phyloP scores from a whole-genome alignment of 768 basidiomycete species.

The Hericium rajendrae region DNA sequence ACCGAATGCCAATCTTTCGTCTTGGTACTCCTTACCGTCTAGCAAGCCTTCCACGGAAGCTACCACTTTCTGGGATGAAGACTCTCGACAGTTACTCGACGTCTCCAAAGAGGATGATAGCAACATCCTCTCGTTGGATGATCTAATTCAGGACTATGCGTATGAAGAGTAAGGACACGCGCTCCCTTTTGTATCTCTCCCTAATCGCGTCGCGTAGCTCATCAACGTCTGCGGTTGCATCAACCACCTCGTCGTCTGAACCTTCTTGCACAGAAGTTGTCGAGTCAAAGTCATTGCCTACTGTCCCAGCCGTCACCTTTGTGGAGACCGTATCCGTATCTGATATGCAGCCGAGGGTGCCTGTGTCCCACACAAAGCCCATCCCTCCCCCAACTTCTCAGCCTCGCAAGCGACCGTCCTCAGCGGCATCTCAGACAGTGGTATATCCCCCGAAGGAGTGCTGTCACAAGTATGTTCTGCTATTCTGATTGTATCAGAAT shows the following conservation, averaged over 20 bases:
- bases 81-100: conserved; percentile 27
- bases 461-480: conserved; percentile 56
- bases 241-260: conserved; percentile 4
- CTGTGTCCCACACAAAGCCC: conserved; percentile 46
- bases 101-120: conserved; percentile 40
- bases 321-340: too few species aligned
- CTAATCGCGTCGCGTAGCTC: conserved; percentile 10
- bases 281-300: too few species aligned
- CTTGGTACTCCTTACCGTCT: conserved; percentile 49
- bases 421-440: conserved; percentile 45
- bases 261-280: background rate
- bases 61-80: conserved; percentile 32
- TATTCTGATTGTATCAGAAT: conserved; percentile 1
- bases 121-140: conserved; percentile 57
- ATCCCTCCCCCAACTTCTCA: conserved; percentile 58
- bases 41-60: conserved; percentile 30
- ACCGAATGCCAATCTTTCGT: conserved; percentile 38
- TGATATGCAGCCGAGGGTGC: conserved; percentile 15
- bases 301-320: too few species aligned
- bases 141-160: conserved; percentile 63
- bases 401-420: conserved; percentile 45
- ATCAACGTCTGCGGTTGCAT: conserved; percentile 1
- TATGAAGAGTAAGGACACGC: conserved; percentile 58
- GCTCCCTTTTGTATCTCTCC: conserved; percentile 9
- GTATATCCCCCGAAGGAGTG: conserved; percentile 64